Conservation (phyloP, 371 early-diverging fungal genomes). For the Mucor plumbeus region DNA sequence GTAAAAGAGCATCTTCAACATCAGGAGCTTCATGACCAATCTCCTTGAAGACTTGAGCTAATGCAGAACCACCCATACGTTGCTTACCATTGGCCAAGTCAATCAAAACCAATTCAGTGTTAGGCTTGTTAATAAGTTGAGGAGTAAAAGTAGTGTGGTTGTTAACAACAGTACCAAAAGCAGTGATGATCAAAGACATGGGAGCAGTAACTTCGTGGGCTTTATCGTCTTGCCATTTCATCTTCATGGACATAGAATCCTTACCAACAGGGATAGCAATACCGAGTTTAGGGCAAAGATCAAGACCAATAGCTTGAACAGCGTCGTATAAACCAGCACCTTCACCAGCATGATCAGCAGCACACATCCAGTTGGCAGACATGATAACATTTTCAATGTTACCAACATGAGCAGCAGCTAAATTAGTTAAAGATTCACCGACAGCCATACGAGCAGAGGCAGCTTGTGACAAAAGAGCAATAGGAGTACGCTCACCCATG, state of each 20-base stretch:
- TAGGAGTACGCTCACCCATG: slow-evolving; percentile 93
- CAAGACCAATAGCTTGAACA: slow-evolving; percentile 92
- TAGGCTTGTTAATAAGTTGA: slow-evolving; percentile 62
- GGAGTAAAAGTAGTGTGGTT: slow-evolving; percentile 89
- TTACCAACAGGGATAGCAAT: slow-evolving; percentile 97
- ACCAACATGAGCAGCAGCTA: slow-evolving; percentile 86
- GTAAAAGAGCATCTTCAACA: slow-evolving; percentile 73
- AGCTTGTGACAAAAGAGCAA: slow-evolving; percentile 85
- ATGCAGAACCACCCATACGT: slow-evolving; percentile 90
- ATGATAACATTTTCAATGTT: slow-evolving; percentile 78
- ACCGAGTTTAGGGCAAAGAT: slow-evolving; percentile 90
- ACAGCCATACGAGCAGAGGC: slow-evolving; percentile 97
- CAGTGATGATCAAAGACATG: slow-evolving; percentile 89
- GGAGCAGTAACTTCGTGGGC: slow-evolving; percentile 83
- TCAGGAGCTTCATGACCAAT: slow-evolving; percentile 86
- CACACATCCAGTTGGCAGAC: slow-evolving; percentile 98
- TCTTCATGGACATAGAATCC: slow-evolving; percentile 98
- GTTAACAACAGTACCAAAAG: slow-evolving; percentile 87
- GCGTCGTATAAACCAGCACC: slow-evolving; percentile 93
- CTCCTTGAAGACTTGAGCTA: slow-evolving; percentile 93
- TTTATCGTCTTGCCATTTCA: slow-evolving; percentile 77
- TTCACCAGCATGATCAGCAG: slow-evolving; percentile 89
- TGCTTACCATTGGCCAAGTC: slow-evolving; percentile 86
- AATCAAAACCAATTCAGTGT: slow-evolving; percentile 75
- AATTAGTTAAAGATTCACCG: slow-evolving; percentile 88